Evolutionary conservation across 192 early-diverging fungal genomes (phyloP), one percentile per base, ranked within the genome.

Genomic region (Backusella luteola): DNA sequence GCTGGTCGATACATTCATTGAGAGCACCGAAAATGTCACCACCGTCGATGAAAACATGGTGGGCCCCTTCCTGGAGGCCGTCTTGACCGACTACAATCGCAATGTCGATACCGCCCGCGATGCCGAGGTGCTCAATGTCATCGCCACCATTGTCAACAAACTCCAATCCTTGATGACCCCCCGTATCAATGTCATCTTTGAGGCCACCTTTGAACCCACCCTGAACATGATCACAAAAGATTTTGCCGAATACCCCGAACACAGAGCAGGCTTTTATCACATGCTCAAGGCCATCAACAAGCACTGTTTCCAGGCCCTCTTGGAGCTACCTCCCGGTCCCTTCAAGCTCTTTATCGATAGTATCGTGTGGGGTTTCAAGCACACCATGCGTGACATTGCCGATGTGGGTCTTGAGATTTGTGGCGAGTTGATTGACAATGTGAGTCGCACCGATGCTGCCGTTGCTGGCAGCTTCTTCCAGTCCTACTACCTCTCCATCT

Each of bases 221-320:
- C 84, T 99, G 81, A 93, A 94, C 85, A 99, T 99, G 98, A 99
- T 99, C 84, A 99, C 95, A 89, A 97, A 98, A 84, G 95, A 99
- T 86, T 97, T 98, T 87, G 89, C 95, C 29, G 96, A 97, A 79
- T 97, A 92, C 84, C 98, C 98, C 19, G 97, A 99, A 84, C 96
- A 98, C 85, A 94, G 98, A 72, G 89, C 93, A 76, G 95, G 93
- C 11, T 97, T 99, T 83, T 99, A 95, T 83, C 94, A 93, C 79
- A 85, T 99, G 75, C 83, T 99, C 71, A 91, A 94, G 67, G 93
- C 95, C 11, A 97, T 99, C 83, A 96, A 95, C 76, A 81, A 89
- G 69, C 85, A 91, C 75, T 99, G 98, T 82, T 99, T 99, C 90
- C 90, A 88, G 80, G 97, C 98, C 1, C 84, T 97, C 59, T 84